Evolutionary conservation across 2,329 filamentous ascomycete species (phyloP).

Genomic region (Zymoseptoria pseudotritici): DNA sequence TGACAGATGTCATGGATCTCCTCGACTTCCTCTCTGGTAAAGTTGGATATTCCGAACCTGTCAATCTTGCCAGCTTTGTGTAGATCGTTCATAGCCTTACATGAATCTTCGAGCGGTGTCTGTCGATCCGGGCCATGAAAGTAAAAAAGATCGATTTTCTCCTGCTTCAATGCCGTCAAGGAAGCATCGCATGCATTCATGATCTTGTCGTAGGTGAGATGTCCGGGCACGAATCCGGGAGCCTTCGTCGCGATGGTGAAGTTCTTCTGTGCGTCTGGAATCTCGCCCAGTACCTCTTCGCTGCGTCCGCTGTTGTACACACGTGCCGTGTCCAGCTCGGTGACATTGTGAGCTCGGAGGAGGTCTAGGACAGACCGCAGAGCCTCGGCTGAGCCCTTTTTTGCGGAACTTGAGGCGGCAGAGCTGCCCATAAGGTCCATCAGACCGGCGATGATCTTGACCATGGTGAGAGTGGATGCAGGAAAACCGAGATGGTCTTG

Average conservation of each 20-base stretch:
- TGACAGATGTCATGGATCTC: conserved; percentile 3
- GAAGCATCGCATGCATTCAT: conserved; percentile 19
- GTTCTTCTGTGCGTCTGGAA: conserved; percentile 10
- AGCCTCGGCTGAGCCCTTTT: conserved; percentile 13
- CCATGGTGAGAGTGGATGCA: conserved; percentile 14
- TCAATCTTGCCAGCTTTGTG: conserved; percentile 40
- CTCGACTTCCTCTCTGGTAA: conserved; percentile 34
- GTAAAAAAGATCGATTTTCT: conserved; percentile 33
- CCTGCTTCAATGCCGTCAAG: conserved; percentile 22
- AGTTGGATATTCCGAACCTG: conserved; percentile 43
- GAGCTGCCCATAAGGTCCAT: conserved; percentile 20
- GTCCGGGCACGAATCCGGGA: conserved; percentile 22
- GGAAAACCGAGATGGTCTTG: not conserved
- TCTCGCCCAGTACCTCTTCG: conserved; percentile 38
- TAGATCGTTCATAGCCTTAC: conserved; percentile 41
- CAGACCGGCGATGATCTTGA: conserved; percentile 23
- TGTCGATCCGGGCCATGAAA: conserved; percentile 42
- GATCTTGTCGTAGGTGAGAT: conserved; percentile 20
- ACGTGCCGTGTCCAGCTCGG: conserved; percentile 33
- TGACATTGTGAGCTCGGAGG: conserved; percentile 27
- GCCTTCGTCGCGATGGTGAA: conserved; percentile 26
- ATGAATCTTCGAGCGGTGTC: conserved; percentile 40
- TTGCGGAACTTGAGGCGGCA: conserved; percentile 17
- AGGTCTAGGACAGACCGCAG: conserved; percentile 25
- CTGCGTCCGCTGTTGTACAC: conserved; percentile 33